These are phyloP conservation scores for Ulmus americana DNA, from an alignment of 331 rosid species.

Conservation along the genomic window DNA sequence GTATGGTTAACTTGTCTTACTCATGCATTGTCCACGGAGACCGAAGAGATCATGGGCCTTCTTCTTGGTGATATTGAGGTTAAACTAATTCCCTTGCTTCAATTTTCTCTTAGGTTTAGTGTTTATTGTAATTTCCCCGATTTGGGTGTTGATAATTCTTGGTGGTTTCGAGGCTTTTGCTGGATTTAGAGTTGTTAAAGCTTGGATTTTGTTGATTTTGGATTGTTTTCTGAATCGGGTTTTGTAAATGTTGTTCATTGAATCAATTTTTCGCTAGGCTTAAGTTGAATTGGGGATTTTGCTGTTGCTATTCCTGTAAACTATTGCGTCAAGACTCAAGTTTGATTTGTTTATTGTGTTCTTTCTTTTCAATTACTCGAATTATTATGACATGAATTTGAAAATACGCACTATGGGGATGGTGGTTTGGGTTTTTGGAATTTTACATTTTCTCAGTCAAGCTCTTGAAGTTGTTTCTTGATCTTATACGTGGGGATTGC, in stretches of 20 bases:
- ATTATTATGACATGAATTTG: too few species aligned
- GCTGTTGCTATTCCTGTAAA: neutral
- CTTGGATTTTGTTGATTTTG: constrained; percentile 2
- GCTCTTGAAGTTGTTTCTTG: neutral
- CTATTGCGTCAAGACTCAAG: neutral
- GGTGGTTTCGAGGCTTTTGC: constrained; percentile 10
- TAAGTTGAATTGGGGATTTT: constrained; percentile 10
- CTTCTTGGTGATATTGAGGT: constrained; percentile 96
- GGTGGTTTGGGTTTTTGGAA: too few species aligned
- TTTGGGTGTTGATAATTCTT: constrained; percentile 6
- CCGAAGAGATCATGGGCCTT: constrained; percentile 99
- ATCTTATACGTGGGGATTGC: constrained; percentile 21
- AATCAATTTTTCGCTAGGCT: neutral
- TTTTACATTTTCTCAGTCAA: too few species aligned
- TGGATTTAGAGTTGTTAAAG: constrained; percentile 2
- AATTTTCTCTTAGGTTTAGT: neutral
- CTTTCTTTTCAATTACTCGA: too few species aligned
- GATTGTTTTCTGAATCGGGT: constrained; percentile 16
- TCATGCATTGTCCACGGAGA: constrained; percentile 93
- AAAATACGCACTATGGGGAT: too few species aligned
- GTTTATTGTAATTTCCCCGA: neutral
- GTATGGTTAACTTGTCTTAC: constrained; percentile 91
- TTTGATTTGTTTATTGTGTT: too few species aligned
- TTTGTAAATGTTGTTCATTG: neutral
- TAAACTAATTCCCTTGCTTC: neutral